Evolutionary conservation across 495 filamentous ascomycete species (phyloP), one percentile per base, ranked within the genome.

Genomic region (Cercophora sp.): DNA sequence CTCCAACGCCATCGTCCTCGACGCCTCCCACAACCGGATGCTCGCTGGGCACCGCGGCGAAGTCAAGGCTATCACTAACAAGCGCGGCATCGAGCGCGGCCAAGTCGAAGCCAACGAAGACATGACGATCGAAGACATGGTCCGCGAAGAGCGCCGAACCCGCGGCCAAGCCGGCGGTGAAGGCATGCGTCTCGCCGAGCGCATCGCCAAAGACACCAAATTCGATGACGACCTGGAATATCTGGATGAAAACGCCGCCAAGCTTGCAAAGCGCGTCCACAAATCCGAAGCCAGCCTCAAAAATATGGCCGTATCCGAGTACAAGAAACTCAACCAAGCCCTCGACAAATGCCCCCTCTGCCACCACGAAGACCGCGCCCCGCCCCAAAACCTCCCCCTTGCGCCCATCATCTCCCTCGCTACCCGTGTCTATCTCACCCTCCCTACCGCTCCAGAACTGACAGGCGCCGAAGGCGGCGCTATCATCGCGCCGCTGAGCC

Each of bases 91-190:
- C 20, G 89, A 95, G 62, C 79, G 89, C 54, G 90, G 90, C 15
- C 70, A 79, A 16, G 84, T 97, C 8, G 79, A 87, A 57, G 89
- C 89, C 49, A 98, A 96, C 56, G 90, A 96, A 44, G 89, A 96
- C 60, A 97, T 98, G 93, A 85, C 74, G 26, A 84, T 98, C 48
- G 88, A 91, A 19, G 93, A 97, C 61, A 98, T 98, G 93, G 82
- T 98, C 8, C 79, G 87, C 34, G 89, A 96, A 64, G 93, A 98
- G 67, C 81, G 88, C 45, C 83, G 91, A 55, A 95, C 86, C 5
- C 82, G 83, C 34, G 86, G 85, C 25, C 84, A 89, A 61, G 71
- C 77, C 8, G 91, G 89, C 26, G 89, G 91, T 35, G 91, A 95
- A 63, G 88, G 89, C 8, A 72, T 80, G 61, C 81, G 85, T 16